Percentiles rank a stretch among this genome's conserved stretches.
Conservation (phyloP, 2,329 filamentous ascomycete genomes). For the Endoconidiophora laricicola region DNA sequence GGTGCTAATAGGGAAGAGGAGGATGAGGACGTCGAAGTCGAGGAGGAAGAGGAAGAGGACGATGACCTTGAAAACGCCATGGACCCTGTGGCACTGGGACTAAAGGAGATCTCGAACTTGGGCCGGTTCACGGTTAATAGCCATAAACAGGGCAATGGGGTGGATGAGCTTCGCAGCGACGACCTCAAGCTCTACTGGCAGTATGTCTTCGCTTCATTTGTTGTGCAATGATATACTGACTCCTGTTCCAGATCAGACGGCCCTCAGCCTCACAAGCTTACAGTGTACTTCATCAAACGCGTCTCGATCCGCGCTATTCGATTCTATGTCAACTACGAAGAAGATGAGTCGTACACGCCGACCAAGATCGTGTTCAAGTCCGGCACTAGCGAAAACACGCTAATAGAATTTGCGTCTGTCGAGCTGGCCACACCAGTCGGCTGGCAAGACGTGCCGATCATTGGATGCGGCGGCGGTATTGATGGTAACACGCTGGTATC, state of each 20-base stretch:
- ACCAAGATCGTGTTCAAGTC: conserved; percentile 81
- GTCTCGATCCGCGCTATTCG: conserved; percentile 63
- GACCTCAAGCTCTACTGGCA: conserved; percentile 66
- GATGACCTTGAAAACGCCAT: conserved; percentile 21
- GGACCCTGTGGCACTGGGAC: conserved; percentile 36
- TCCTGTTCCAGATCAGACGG: conserved; percentile 51
- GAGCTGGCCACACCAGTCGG: conserved; percentile 63
- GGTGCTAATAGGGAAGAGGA: conserved; percentile 15
- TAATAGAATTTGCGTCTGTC: conserved; percentile 75
- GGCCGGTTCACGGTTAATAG: conserved; percentile 71
- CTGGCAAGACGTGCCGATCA: conserved; percentile 70
- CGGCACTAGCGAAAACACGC: conserved; percentile 78
- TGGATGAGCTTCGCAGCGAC: conserved; percentile 58
- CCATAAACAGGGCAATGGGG: conserved; percentile 64
- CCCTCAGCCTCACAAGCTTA: conserved; percentile 66
- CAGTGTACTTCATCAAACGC: conserved; percentile 71
- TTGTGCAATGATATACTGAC: conserved; percentile 3
- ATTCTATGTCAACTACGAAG: conserved; percentile 79
- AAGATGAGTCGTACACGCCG: conserved; percentile 92
- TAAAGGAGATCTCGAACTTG: conserved; percentile 74
- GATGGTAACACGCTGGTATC: conserved; percentile 65
- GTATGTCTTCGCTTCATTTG: conserved; percentile 26
- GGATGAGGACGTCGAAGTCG: conserved; percentile 17
- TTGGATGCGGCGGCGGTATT: conserved; percentile 36
- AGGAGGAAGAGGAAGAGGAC: conserved; percentile 18